phyloP scores from a whole-genome alignment of 148 eudicot genomes.

The Rheum nobile region DNA sequence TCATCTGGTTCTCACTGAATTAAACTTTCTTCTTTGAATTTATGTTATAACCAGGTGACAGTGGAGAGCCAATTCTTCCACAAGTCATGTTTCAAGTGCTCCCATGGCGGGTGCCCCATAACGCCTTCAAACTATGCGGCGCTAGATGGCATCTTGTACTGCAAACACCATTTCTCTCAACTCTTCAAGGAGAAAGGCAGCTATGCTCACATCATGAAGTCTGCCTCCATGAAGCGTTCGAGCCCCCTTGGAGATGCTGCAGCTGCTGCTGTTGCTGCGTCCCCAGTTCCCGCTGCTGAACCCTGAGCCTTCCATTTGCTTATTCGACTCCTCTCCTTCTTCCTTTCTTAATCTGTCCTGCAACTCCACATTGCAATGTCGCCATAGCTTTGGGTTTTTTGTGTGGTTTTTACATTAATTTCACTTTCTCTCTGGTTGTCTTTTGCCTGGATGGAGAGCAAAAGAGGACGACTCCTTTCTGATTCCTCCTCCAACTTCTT shows the following conservation, averaged over 20 bases:
- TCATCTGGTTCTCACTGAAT: background rate
- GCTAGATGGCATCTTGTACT: slow-evolving; percentile 78
- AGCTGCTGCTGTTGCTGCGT: slow-evolving; percentile 12
- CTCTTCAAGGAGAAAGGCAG: slow-evolving; percentile 96
- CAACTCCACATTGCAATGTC: background rate
- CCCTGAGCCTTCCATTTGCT: background rate
- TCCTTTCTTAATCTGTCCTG: background rate
- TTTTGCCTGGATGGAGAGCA: background rate
- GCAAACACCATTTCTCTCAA: slow-evolving; percentile 96
- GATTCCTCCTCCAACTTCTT: background rate
- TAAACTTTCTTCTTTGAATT: background rate
- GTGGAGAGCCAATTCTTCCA: slow-evolving; percentile 79
- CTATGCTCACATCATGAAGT: slow-evolving; percentile 78
- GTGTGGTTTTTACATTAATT: background rate
- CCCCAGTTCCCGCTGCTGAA: slow-evolving; percentile 19
- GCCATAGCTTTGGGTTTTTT: background rate
- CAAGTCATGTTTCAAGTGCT: slow-evolving; percentile 84
- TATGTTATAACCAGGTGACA: slow-evolving; percentile 52
- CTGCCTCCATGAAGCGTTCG: slow-evolving; percentile 49
- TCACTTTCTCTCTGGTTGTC: background rate
- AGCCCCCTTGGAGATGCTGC: slow-evolving; percentile 9
- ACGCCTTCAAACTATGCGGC: slow-evolving; percentile 96
- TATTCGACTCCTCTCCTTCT: background rate
- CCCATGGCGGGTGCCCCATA: slow-evolving; percentile 78
- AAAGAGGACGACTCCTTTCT: background rate